Conservation (phyloP, 345 rosid genomes). For the Eucalyptus regnans region DNA sequence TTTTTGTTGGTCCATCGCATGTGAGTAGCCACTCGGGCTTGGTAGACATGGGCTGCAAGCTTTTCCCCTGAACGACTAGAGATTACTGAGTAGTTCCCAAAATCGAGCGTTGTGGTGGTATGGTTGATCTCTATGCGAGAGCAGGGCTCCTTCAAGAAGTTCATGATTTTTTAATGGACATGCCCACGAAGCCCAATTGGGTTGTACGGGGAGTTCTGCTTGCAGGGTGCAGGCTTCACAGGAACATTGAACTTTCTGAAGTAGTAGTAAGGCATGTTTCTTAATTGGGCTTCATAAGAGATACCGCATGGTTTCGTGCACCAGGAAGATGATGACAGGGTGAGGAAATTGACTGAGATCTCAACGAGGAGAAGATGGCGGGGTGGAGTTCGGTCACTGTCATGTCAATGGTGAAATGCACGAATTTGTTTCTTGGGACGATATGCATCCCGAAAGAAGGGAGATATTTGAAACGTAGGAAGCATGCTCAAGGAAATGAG, state of each 20-base stretch:
- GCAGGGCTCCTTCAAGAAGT: conserved; percentile 64
- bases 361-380: conserved; percentile 41
- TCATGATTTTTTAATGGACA: conserved; percentile 36
- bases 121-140: conserved; percentile 66
- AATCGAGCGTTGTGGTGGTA: conserved; percentile 77
- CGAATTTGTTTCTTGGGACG: conserved; percentile 47
- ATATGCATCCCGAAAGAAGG: conserved; percentile 18
- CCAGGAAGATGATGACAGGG: conserved; percentile 46
- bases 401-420: conserved; percentile 42
- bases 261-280: conserved; percentile 31
- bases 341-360: conserved; percentile 56
- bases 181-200: conserved; percentile 67
- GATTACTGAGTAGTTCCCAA: conserved; percentile 47
- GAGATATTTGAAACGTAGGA: conserved; percentile 22
- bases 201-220: conserved; percentile 71
- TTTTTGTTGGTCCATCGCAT: conserved; percentile 40
- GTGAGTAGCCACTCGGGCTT: conserved; percentile 78
- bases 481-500: conserved; percentile 20
- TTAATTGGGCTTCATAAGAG: conserved; percentile 34
- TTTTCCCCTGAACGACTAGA: conserved; percentile 48
- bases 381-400: conserved; percentile 54
- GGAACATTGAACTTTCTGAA: conserved; percentile 36
- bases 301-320: conserved; percentile 39
- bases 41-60: conserved; percentile 48
- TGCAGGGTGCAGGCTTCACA: conserved; percentile 61